Percentiles rank a stretch among this genome's conserved stretches.
These are phyloP conservation scores for Drechslerella stenobrocha DNA, from an alignment of 2,329 filamentous ascomycete genomes.

Conservation along the genomic window DNA sequence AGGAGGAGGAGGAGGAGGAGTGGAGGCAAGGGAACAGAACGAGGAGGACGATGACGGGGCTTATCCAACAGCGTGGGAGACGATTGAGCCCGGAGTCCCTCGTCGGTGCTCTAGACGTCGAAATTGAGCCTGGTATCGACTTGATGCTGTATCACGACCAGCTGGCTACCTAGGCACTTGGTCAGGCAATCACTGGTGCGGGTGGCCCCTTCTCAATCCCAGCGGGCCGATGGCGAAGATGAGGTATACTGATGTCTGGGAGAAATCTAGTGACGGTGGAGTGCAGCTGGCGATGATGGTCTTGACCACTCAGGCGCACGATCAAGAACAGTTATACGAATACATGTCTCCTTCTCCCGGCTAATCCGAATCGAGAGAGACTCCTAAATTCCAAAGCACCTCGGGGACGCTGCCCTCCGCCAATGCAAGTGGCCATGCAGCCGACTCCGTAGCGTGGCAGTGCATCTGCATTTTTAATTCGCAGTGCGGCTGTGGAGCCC, in stretches of 20 bases:
- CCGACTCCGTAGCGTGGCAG: constrained; percentile 3
- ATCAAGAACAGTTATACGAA: not conserved
- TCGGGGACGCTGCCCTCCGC: no score
- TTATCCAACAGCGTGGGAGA: no score
- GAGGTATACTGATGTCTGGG: no score
- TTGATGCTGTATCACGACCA: not conserved
- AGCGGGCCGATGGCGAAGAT: no score
- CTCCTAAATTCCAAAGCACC: no score
- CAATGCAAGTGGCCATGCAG: not conserved
- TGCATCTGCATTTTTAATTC: constrained; percentile 8
- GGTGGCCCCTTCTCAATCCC: no score
- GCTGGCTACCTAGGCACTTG: no score
- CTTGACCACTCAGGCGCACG: not conserved
- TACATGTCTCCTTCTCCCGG: not conserved
- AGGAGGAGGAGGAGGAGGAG: not conserved
- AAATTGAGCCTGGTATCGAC: not conserved
- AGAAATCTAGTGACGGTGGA: no score
- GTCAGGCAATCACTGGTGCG: no score
- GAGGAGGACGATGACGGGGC: not conserved
- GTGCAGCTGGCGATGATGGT: not conserved
- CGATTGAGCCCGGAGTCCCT: no score
- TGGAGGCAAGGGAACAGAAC: not conserved
- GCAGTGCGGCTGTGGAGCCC: constrained; percentile 2
- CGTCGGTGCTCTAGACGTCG: no score
- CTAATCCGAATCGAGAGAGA: not conserved